phyloP scores from a whole-genome alignment of 805 yeast genomes.

The Maudiozyma serrabonitensis region DNA sequence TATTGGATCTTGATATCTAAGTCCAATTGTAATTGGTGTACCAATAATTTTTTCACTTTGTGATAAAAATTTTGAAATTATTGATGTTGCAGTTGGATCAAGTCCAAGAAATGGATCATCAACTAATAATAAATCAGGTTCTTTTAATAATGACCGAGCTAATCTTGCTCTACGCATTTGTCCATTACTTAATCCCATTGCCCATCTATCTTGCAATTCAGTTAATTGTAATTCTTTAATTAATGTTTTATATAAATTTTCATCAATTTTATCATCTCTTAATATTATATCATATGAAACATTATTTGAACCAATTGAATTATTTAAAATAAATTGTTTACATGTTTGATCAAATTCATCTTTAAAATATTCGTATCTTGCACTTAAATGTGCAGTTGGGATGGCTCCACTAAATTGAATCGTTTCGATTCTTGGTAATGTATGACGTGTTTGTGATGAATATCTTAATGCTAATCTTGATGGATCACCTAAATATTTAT shows the following conservation, averaged over 20 bases:
- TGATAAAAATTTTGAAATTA: slow-evolving; percentile 39
- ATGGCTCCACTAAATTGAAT: slow-evolving; percentile 40
- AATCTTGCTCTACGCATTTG: slow-evolving; percentile 85
- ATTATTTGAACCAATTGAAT: slow-evolving; percentile 35
- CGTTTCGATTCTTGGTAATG: slow-evolving; percentile 11
- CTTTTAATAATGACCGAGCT: slow-evolving; percentile 58
- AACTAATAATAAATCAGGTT: slow-evolving; percentile 58
- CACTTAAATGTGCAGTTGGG: slow-evolving; percentile 67
- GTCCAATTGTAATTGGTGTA: slow-evolving; percentile 56
- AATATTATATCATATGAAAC: slow-evolving; percentile 30
- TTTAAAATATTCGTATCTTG: slow-evolving; percentile 79
- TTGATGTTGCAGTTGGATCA: slow-evolving; percentile 60
- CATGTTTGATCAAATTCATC: slow-evolving; percentile 76
- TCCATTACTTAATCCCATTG: slow-evolving; percentile 84
- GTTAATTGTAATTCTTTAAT: slow-evolving; percentile 43
- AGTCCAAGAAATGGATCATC: slow-evolving; percentile 93
- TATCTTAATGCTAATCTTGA: slow-evolving; percentile 15
- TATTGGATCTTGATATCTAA: slow-evolving; percentile 61
- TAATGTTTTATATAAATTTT: slow-evolving; percentile 33
- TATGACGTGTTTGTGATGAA: neutral
- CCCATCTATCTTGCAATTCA: slow-evolving; percentile 61
- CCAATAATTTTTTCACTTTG: slow-evolving; percentile 6
- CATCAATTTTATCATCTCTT: slow-evolving; percentile 24
- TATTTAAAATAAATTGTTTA: slow-evolving; percentile 47
- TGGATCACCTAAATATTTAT: slow-evolving; percentile 23